A percentile compares a stretch with the other conserved stretches of the same genome.
Conservation (phyloP, 345 rosid genomes). For the Cardamine resedifolia region DNA sequence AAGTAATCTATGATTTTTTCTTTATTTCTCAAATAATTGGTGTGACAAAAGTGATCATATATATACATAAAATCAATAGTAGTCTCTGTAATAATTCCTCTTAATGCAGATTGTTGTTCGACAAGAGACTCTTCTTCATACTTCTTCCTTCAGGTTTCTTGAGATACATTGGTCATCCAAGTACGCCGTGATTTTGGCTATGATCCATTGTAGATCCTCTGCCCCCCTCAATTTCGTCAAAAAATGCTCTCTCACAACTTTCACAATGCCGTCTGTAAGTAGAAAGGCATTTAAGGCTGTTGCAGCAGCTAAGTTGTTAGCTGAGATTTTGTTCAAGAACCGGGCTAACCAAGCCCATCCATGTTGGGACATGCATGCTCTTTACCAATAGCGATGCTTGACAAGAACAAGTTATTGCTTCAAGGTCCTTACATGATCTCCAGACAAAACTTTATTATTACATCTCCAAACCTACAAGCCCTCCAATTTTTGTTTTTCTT, state of each 20-base stretch:
- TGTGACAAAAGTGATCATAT: neutral
- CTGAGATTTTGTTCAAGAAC: conserved; percentile 60
- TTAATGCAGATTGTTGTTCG: neutral
- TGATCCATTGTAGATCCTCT: conserved; percentile 47
- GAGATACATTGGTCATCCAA: conserved; percentile 54
- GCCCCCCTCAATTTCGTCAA: conserved; percentile 48
- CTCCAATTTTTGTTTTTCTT: no score
- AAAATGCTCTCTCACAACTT: conserved; percentile 54
- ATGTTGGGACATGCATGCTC: no score
- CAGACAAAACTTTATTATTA: no score
- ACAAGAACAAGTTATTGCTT: no score
- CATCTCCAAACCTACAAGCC: no score
- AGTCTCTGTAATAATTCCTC: neutral
- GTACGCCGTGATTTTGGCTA: conserved; percentile 50
- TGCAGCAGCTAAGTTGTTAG: conserved; percentile 48
- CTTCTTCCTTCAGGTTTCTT: conserved; percentile 65
- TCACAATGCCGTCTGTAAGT: conserved; percentile 64
- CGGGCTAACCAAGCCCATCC: conserved; percentile 87
- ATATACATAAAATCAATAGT: neutral
- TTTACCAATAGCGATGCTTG: no score
- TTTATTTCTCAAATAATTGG: neutral
- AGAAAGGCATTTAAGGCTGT: conserved; percentile 66
- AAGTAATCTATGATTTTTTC: neutral
- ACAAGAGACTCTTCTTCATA: conserved; percentile 43
- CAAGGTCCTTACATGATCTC: no score